Evolutionary conservation across 2,329 filamentous ascomycete genomes (phyloP), one percentile per base, ranked within the genome.

Genomic region (Fusarium sp.): DNA sequence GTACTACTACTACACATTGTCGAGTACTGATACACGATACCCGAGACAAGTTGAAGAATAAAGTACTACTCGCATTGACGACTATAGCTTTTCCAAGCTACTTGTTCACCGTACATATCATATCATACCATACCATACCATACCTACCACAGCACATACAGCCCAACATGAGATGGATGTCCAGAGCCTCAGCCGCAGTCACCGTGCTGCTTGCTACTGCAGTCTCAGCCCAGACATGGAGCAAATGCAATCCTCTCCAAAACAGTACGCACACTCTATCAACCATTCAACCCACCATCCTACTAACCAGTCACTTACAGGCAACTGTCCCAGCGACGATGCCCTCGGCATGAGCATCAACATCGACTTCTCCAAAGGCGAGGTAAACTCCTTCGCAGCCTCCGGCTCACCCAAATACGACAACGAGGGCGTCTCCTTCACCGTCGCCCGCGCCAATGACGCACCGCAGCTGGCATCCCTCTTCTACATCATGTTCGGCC

Each of bases 401-500:
- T 89, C 88, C 36, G 92, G 93, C 58, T 87, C 85, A 22, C 90
- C 93, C 6, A 90, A 90, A 3, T 98, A 97, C 84, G 88, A 87
- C 79, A 85, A 86, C 31, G 88, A 95, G 79, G 96, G 96, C 65
- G 95, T 89, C 31, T 89, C 89, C 20, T 97, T 99, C 80, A 94
- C 93, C 31, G 91, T 99, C 57, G 83, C 89, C 57, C 85, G 91
- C 78, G 87, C 91, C 55, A 95, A 95, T 63, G 94, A 99, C 79
- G 89, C 94, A 6, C 96, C 96, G 0, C 92, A 95, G 80, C 89
- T 99, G 68, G 88, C 88, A 72, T 97, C 94, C 68, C 90, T 96
- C 77, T 98, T 97, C 89, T 98, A 98, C 86, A 97, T 99, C 84
- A 98, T 99, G 96, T 99, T 98, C 81, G 96, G 96, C 74, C 93